Evolutionary conservation across 2,329 filamentous ascomycete species (phyloP).

Genomic region (Zymoseptoria brevis): DNA sequence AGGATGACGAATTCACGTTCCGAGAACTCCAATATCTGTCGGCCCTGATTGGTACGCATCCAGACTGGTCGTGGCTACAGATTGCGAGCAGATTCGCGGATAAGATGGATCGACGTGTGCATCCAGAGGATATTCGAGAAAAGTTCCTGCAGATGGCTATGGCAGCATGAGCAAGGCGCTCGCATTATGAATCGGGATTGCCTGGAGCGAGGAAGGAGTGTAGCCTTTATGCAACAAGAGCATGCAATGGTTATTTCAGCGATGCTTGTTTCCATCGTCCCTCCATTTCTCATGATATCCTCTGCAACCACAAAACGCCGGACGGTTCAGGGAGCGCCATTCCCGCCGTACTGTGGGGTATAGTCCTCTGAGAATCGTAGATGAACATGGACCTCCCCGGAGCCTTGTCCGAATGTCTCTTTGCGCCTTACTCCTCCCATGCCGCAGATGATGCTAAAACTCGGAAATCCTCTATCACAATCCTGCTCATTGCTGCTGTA

Average conservation of each 20-base stretch:
- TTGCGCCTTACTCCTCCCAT: neutral
- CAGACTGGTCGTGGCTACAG: slow-evolving; percentile 37
- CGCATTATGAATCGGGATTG: neutral
- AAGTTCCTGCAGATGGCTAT: slow-evolving; percentile 31
- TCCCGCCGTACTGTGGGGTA: neutral
- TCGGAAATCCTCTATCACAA: neutral
- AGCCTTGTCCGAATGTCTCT: neutral
- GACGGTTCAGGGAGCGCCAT: neutral
- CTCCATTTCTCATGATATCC: neutral
- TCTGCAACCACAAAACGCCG: neutral
- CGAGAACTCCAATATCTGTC: slow-evolving; percentile 38
- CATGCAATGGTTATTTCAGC: neutral
- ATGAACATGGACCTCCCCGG: neutral
- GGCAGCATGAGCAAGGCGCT: slow-evolving; percentile 1
- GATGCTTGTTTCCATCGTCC: neutral
- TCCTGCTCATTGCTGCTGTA: slow-evolving; percentile 6
- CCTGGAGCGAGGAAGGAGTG: neutral
- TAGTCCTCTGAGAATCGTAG: neutral
- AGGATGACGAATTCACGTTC: slow-evolving; percentile 30
- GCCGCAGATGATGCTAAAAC: neutral
- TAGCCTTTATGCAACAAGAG: too few relatives aligned
- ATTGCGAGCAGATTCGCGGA: slow-evolving; percentile 43
- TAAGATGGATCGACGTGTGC: slow-evolving; percentile 40
- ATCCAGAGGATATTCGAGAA: slow-evolving; percentile 36
- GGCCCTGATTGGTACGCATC: slow-evolving; percentile 37